Conservation (phyloP, 2,329 filamentous ascomycete species). For the Pseudogymnoascus verrucosus region DNA sequence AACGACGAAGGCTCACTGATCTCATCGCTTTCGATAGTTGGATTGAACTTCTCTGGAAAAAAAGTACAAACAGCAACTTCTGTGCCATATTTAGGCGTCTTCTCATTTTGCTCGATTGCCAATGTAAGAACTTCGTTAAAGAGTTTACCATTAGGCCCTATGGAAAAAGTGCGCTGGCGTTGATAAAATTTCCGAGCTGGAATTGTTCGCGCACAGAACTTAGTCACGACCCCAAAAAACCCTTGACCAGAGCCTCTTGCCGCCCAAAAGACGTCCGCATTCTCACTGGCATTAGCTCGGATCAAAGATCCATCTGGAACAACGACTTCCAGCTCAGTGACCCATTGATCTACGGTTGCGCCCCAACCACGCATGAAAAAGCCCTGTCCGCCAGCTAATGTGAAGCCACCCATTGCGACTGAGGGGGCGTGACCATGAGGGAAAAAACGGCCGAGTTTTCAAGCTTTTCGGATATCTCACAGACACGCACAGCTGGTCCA, state of each 20-base stretch:
- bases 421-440: too few species aligned
- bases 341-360: too few species aligned
- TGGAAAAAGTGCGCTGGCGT: too few species aligned
- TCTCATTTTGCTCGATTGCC: conserved; percentile 11
- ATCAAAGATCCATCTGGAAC: too few species aligned
- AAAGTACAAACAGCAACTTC: conserved; percentile 10
- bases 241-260: conserved; percentile 28
- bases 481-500: conserved; percentile 17
- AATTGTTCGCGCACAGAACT: conserved; percentile 17
- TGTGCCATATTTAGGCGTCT: conserved; percentile 10
- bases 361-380: too few species aligned
- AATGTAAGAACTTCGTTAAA: conserved; percentile 12
- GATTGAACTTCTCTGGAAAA: conserved; percentile 5
- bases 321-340: too few species aligned
- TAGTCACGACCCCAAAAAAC: conserved; percentile 21
- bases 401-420: too few species aligned
- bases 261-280: conserved; percentile 31
- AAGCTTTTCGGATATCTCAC: conserved; percentile 12
- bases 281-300: conserved; percentile 20
- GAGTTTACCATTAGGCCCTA: not conserved
- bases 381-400: too few species aligned
- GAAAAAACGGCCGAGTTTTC: not conserved
- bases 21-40: not conserved
- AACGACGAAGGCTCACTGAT: not conserved
- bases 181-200: not conserved